Base-by-base conservation (phyloP, 495 filamentous ascomycete genomes). In the Thozetella sp. region DNA sequence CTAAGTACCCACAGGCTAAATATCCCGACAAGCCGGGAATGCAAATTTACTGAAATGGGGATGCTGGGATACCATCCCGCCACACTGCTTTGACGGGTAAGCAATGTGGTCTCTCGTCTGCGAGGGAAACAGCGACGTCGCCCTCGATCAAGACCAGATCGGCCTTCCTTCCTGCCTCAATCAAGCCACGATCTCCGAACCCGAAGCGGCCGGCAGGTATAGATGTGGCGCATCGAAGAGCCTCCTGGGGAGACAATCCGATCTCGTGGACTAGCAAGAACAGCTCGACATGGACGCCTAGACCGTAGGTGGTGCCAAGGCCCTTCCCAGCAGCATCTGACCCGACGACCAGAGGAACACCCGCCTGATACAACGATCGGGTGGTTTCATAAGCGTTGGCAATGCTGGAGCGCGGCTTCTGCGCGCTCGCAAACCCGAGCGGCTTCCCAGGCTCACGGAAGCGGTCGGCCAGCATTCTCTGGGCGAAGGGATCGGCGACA, bases 171-270 rank as follows among this genome's bases (percentile, higher is more conserved):
- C 43, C 43, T 48, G 6, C 11, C 43, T 4, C 43, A 48, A 48
- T 48, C 43, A 4, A n/a, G 4, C 43, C 43, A 3, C 43, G 43
- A 48, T 48, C 43, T n/a, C 20, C n/a, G 11, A 10, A 48, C 4
- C 43, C 43, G 20, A 48, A 48, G 9, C 12, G 43, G 11, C 64
- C 64, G 1, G 73, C 68, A 15, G 72, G 57, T 30, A 75, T 48
- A 25, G 56, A 27, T 13, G 72, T 76, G 1, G 56, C 63, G 3
- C 67, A 56, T 3, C 58, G 45, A 6, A 72, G 54, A 12, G 65
- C 66, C 40, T 76, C 72, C 37, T 67, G 55, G 2, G 77, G 63
- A 3, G 63, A 63, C n/a, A 66, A 66, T 4, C 60, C 63, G 25
- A 60, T 63, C 50, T 66, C 53, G 0, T 34, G 43, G 13, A 66